Evolutionary conservation across 345 rosid genomes (phyloP), one percentile per base, ranked within the genome.

Genomic region (Boechera stricta): DNA sequence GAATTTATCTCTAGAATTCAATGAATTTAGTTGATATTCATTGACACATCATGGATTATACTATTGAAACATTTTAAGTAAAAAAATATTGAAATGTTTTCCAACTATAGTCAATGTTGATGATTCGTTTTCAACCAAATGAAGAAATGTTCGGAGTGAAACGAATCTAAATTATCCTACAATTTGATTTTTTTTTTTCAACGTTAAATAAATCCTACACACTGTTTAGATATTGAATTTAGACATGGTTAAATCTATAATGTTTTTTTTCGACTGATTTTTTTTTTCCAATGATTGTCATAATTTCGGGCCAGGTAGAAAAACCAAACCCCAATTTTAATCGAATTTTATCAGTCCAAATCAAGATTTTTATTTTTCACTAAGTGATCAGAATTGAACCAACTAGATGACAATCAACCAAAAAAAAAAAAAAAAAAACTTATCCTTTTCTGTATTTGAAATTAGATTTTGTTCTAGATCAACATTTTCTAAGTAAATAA

Each of bases 21-120:
- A 47, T 56, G 67, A 42, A 56, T n/a, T 7, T 75, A 35, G 60
- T 36, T 24, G 59, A 65, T 56, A 66, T 26, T 45, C 49, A 45
- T 65, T 35, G 58, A 45, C 72, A 66, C 72, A 57, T 73, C 54
- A 63, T 36, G 7, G 8, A 21, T 60, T 6, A 0, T 16, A 51
- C 28, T 18, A 7, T 51, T 51, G 28, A 51, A 18, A 51, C 3
- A 28, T 51, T 18, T 39, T 0, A 36, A 36, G 39, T 36, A 9
- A 39, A 7, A 16, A 6, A 51, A 42, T 51, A 21, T 7, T 51
- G 55, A 51, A 18, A 29, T 29, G 41, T n/a, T 5, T n/a, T 64
- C 9, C 26, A 47, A 31, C 13, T 44, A 15, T 28, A 60, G 45
- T 18, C 64, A 44, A 64, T 45, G 28, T 45, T 29, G 39, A 45